Evolutionary conservation across 805 yeast species (phyloP).

Genomic region (Barnettozyma salicaria): DNA sequence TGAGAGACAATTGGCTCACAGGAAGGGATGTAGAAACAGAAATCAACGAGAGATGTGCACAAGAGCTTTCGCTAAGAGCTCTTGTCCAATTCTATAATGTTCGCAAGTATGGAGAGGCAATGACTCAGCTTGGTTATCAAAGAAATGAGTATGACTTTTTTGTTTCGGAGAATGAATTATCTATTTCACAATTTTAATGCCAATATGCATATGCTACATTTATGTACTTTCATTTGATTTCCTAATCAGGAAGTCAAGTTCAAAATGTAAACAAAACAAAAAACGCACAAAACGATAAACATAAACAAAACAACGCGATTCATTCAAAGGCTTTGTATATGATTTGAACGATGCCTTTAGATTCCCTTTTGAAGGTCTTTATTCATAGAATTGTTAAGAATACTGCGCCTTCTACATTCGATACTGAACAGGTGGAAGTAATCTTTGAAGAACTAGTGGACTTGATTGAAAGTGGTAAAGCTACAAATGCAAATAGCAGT

Average conservation of each 20-base stretch:
- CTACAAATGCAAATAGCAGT: conserved; percentile 1
- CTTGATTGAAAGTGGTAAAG: conserved; percentile 15
- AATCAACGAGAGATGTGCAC: conserved; percentile 70
- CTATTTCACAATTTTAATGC: conserved; percentile 2
- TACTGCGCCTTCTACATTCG: conserved; percentile 12
- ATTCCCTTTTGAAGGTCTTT: conserved; percentile 11
- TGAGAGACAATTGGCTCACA: conserved; percentile 83
- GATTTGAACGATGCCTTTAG: background rate
- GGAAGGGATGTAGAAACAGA: conserved; percentile 77
- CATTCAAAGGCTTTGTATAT: background rate
- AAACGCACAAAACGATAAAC: conserved; percentile 1
- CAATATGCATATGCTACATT: background rate
- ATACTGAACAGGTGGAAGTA: conserved; percentile 11
- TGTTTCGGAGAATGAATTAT: conserved; percentile 33
- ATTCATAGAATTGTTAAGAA: conserved; percentile 19
- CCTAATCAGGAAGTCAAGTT: conserved; percentile 11
- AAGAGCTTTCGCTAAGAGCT: conserved; percentile 79
- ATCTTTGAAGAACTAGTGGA: conserved; percentile 18
- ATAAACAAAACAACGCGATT: background rate
- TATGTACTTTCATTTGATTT: background rate
- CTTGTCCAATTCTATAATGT: conserved; percentile 71
- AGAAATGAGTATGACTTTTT: conserved; percentile 37
- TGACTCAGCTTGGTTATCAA: conserved; percentile 54
- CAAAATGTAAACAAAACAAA: conserved; percentile 3
- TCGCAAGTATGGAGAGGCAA: conserved; percentile 45